Percentiles rank a stretch among this genome's conserved stretches.
Conservation (phyloP, 257 asterid genomes). For the Solanum chmielewskii region DNA sequence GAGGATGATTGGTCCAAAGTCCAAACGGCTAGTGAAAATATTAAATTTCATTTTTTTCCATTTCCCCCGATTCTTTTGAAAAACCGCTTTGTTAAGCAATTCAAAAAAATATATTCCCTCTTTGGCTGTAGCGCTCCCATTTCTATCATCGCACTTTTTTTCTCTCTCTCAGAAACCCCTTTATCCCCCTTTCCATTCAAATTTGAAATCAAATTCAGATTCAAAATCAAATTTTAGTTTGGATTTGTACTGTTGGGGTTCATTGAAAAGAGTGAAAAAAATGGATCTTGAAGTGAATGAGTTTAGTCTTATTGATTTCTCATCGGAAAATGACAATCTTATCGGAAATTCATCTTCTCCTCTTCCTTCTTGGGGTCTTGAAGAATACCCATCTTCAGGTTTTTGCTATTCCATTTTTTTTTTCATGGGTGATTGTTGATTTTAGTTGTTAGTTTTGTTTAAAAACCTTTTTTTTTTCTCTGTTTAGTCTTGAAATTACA, state of each 20-base stretch:
- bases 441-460: background rate
- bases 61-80: background rate
- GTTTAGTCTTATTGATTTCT: slow-evolving; percentile 24
- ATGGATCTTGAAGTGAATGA: slow-evolving; percentile 31
- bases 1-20: background rate
- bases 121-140: background rate
- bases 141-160: background rate
- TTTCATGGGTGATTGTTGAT: background rate
- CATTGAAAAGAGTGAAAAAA: slow-evolving; percentile 17
- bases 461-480: background rate
- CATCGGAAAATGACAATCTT: slow-evolving; percentile 13
- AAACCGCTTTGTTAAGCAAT: background rate
- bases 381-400: slow-evolving; percentile 34
- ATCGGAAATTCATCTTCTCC: slow-evolving; percentile 9
- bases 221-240: background rate
- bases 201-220: background rate
- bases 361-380: background rate
- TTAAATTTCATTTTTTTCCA: background rate
- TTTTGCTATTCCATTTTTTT: background rate
- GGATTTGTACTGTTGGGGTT: background rate
- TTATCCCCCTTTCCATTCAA: background rate
- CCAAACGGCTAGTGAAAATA: background rate
- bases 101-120: background rate
- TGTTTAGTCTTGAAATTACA: background rate
- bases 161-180: background rate